Base-by-base conservation (phyloP, 2,329 filamentous ascomycete species). In the Botrytis galanthina region DNA sequence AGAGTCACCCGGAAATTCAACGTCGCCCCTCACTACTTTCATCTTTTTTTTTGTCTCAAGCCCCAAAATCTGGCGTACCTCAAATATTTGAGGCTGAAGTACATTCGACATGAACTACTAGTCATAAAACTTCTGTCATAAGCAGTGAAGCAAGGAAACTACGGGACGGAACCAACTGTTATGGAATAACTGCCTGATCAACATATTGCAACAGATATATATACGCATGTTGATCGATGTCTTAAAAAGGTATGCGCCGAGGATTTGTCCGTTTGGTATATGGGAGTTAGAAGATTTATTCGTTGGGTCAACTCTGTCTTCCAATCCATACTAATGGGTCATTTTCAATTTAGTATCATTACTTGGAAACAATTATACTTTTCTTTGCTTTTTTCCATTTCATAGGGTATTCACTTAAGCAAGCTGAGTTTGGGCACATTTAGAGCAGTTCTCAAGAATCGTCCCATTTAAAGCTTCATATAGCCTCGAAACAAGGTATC, bases 1-100 rank as follows among this genome's bases (percentile, higher is more conserved):
- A 20, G 14, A 61, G 29, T 51, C 63, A 12, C 51, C 35, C 16
- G n/a, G 20, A 32, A 22, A 42, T 37, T 68, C 70, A 35, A 68
- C 70, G 44, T 67, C 64, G 70, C 51, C 62, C 62, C 39, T 67
- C 61, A 42, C 22, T 32, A 39, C 64, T 48, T 14, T 59, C 61
- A 14, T 54, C 48, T 51, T 46, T 29, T 42, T 42, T 42, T 42
- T 54, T 69, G 71, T 62, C 42, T 69, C 51, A 61, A 69, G 42
- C 63, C 63, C 44, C n/a, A 44, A 44, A 37, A 61, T 54, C 37
- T 67, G 63, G 54, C 63, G 32, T 32, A 69, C 29, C 62, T 72
- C 71, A 68, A 68, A 72, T 62, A 68, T 60, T 61, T 60, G 71
- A 73, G 63, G 71, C 63, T 69, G 71, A 73, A 69, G 63, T 48